These are phyloP conservation scores for Brassica juncea DNA, from an alignment of 345 rosid species.

Conservation along the genomic window DNA sequence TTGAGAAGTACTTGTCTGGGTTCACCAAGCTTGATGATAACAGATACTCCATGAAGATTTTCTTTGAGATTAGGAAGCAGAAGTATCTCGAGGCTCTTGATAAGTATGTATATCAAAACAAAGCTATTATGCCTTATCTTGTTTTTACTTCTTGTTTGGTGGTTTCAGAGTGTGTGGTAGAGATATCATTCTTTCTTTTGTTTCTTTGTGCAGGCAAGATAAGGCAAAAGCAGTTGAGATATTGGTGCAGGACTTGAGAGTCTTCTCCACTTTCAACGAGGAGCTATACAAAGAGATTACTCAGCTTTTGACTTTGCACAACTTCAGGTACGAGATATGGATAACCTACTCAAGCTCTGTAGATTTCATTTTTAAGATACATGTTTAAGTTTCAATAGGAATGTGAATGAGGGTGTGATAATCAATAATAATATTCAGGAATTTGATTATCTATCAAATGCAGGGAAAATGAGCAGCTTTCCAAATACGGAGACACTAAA, in stretches of 20 bases:
- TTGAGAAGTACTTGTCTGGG: slow-evolving; percentile 73
- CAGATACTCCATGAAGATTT: slow-evolving; percentile 79
- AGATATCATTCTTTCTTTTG: neutral
- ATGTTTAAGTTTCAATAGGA: neutral
- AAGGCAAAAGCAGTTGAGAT: slow-evolving; percentile 81
- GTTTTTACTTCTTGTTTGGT: neutral
- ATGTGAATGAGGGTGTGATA: slow-evolving; percentile 4
- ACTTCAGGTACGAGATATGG: slow-evolving; percentile 58
- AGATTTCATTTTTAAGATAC: neutral
- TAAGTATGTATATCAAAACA: slow-evolving; percentile 41
- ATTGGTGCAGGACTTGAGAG: slow-evolving; percentile 74
- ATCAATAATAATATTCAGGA: slow-evolving; percentile 7
- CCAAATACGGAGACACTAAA: slow-evolving; percentile 79
- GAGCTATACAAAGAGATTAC: slow-evolving; percentile 82
- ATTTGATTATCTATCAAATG: slow-evolving; percentile 18
- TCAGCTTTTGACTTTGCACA: slow-evolving; percentile 68
- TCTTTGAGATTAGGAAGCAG: slow-evolving; percentile 92
- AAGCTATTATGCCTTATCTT: neutral
- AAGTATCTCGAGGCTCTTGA: slow-evolving; percentile 89
- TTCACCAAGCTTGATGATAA: slow-evolving; percentile 87
- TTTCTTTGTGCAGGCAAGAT: slow-evolving; percentile 57
- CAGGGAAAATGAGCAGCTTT: slow-evolving; percentile 87
- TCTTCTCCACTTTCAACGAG: slow-evolving; percentile 69
- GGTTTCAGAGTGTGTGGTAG: slow-evolving; percentile 22
- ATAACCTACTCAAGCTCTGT: neutral